These are phyloP conservation scores for Tilletia setariae DNA, from an alignment of 1,284 basidiomycete genomes.

Conservation along the genomic window DNA sequence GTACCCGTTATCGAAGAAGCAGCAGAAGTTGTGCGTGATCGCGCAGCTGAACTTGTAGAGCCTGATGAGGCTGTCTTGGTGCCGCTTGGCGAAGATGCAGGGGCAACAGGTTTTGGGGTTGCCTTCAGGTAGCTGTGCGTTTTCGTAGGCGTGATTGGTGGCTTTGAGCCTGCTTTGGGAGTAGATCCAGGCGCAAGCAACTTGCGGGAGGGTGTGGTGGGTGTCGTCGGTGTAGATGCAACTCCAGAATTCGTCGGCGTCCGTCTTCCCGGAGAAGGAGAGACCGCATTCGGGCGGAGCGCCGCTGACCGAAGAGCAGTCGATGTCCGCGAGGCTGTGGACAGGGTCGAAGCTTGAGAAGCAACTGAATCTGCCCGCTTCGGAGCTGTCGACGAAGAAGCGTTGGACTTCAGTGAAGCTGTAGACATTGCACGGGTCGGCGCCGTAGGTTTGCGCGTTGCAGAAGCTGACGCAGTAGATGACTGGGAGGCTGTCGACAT, in stretches of 20 bases:
- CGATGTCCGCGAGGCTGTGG: too few species aligned
- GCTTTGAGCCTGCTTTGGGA: not conserved
- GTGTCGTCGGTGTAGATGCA: slow-evolving; percentile 5
- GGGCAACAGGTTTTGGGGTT: slow-evolving; percentile 29
- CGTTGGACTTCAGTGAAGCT: not conserved
- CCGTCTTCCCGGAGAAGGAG: not conserved
- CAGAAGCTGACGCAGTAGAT: not conserved
- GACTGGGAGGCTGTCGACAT: not conserved
- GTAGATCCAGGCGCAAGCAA: not conserved
- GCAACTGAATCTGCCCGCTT: not conserved
- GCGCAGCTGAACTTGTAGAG: slow-evolving; percentile 16
- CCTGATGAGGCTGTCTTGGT: too few species aligned
- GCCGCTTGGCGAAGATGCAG: slow-evolving; percentile 19
- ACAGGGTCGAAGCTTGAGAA: not conserved
- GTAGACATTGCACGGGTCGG: not conserved
- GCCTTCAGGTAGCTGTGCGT: slow-evolving; percentile 32
- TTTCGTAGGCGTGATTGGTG: slow-evolving; percentile 21
- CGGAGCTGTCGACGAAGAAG: not conserved
- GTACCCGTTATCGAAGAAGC: slow-evolving; percentile 9
- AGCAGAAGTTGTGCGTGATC: not conserved
- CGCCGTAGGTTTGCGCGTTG: not conserved
- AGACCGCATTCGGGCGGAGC: not conserved
- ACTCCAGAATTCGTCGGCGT: slow-evolving; percentile 2
- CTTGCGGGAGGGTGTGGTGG: slow-evolving; percentile 5
- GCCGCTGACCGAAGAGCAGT: not conserved